Base-by-base conservation (phyloP, 1,139 yeast species). In the Arxiozyma bovina region DNA sequence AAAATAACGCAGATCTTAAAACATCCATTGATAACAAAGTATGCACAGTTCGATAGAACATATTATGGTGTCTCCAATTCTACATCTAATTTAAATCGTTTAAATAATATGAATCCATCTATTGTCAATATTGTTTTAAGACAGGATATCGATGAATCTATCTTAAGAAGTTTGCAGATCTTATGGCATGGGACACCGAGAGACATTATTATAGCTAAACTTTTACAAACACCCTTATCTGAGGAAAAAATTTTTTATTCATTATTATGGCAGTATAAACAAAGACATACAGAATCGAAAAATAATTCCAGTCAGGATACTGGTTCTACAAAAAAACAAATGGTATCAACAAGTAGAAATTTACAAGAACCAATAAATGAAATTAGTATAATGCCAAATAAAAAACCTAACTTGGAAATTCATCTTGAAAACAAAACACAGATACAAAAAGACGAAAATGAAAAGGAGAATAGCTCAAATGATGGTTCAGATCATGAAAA, bases 221-320 rank as follows among this genome's bases (percentile, higher is more conserved):
- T 93, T 47, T 63, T 85, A 51, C 75, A 83, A 1, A 75, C 81
- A 0, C 80, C 75, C 34, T 79, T 82, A 54, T 86, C 85, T 60
- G 81, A 95, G 1, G 99, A 94, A 65, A 94, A 93, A 74, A 82
- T 93, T 54, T 93, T 93, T 63, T 94, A 93, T 71, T 85, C 89
- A 58, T 73, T 94, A 55, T 74, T 93, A 58, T 75, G 85, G 75
- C 84, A 88, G 64, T 93, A 93, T 70, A 80, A 97, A 61, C 87
- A 85, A 62, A 94, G 61, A 50, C 64, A 66, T 53, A 34, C 64
- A 21, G 50, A 49, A 34, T 52, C 55, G 38, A 38, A 50, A 25
- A 38, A 47, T 44, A 41, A 5, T 22, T 56, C 44, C 59, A 61
- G 30, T 40, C 55, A 42, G n/a, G 20, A 38, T 27, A 27, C 42